Percentiles rank a stretch among this genome's conserved stretches.
These are phyloP conservation scores for Yarrowia phangngaensis DNA, from an alignment of 805 yeast genomes.

Conservation along the genomic window DNA sequence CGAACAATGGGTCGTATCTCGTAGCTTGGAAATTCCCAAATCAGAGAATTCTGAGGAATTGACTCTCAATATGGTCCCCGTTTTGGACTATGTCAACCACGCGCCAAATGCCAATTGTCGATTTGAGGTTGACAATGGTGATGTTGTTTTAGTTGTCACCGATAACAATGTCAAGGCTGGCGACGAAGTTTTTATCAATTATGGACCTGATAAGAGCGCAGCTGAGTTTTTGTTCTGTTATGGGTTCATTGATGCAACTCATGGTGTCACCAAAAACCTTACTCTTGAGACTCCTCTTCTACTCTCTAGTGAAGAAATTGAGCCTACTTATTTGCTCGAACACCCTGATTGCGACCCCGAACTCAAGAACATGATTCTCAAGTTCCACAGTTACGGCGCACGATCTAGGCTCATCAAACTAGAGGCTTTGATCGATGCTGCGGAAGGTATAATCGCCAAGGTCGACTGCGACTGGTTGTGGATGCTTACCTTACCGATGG, in stretches of 20 bases:
- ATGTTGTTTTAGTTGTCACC: constrained; percentile 27
- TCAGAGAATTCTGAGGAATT: constrained; percentile 20
- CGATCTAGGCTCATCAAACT: constrained; percentile 6
- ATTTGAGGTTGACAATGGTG: constrained; percentile 39
- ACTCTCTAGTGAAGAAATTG: constrained; percentile 10
- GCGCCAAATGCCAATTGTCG: constrained; percentile 35
- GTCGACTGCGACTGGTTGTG: constrained; percentile 26
- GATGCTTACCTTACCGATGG: constrained; percentile 20
- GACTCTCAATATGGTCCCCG: constrained; percentile 50
- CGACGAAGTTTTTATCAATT: constrained; percentile 39
- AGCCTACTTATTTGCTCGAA: neutral
- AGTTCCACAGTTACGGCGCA: constrained; percentile 21
- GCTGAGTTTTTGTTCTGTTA: constrained; percentile 43
- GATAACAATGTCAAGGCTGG: constrained; percentile 22
- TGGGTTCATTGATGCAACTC: constrained; percentile 37
- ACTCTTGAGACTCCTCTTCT: constrained; percentile 6
- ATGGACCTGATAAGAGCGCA: constrained; percentile 40
- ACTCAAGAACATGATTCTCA: constrained; percentile 22
- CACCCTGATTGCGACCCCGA: constrained; percentile 20
- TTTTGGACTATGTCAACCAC: constrained; percentile 55
- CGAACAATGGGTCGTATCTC: constrained; percentile 41
- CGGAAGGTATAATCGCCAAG: constrained; percentile 10
- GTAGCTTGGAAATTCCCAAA: constrained; percentile 37
- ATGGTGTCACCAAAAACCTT: constrained; percentile 3
- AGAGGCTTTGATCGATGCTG: constrained; percentile 6